Percentiles rank a stretch among this genome's conserved stretches.
These are phyloP conservation scores for Termitomyces sp. DNA, from an alignment of 768 basidiomycete genomes.

Conservation along the genomic window DNA sequence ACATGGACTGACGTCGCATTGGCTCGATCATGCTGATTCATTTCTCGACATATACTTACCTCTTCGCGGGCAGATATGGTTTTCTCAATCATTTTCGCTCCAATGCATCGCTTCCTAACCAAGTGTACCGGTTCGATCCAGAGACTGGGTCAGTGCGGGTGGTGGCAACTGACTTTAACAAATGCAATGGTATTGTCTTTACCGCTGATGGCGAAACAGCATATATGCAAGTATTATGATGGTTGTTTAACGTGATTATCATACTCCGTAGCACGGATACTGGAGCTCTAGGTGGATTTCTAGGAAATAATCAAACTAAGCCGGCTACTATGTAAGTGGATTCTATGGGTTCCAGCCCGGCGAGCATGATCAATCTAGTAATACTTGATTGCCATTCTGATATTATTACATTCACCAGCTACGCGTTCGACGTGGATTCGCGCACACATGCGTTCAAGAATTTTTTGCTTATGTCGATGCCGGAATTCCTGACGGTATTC, in stretches of 20 bases:
- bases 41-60: neutral
- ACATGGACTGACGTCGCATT: neutral
- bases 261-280: conserved; percentile 39
- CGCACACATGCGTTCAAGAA: conserved; percentile 47
- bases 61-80: conserved; percentile 43
- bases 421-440: conserved; percentile 62
- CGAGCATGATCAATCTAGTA: neutral
- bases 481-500: conserved; percentile 65
- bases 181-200: conserved; percentile 72
- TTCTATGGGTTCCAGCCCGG: neutral
- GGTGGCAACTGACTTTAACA: conserved; percentile 69
- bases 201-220: conserved; percentile 56
- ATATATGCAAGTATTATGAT: conserved; percentile 41
- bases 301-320: conserved; percentile 46
- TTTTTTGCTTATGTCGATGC: conserved; percentile 62
- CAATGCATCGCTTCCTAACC: conserved; percentile 57
- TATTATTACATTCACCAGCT: conserved; percentile 30
- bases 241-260: neutral
- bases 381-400: neutral
- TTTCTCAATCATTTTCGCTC: conserved; percentile 63
- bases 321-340: conserved; percentile 61
- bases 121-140: conserved; percentile 75
- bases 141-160: conserved; percentile 57
- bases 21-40: neutral
- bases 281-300: conserved; percentile 37